These are phyloP conservation scores for Byssothecium circinans DNA, from an alignment of 2,329 filamentous ascomycete species.

Conservation along the genomic window DNA sequence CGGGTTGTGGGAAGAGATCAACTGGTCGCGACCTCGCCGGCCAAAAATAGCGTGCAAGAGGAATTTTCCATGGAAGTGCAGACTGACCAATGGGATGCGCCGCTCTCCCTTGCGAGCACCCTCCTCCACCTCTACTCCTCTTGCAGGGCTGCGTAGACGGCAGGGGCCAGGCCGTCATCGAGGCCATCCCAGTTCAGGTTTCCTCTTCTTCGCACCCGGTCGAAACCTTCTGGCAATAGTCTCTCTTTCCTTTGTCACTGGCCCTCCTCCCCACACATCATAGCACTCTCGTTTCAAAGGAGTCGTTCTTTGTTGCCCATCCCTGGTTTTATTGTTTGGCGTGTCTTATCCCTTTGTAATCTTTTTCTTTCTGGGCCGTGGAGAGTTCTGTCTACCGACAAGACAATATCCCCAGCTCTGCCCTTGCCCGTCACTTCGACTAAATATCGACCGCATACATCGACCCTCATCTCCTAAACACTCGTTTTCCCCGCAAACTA, in stretches of 20 bases:
- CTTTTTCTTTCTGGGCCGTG: neutral
- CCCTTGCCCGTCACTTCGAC: neutral
- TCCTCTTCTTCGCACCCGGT: no score
- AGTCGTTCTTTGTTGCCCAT: no score
- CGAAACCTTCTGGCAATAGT: no score
- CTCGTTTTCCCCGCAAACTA: neutral
- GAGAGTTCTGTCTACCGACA: neutral
- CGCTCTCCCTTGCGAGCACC: neutral
- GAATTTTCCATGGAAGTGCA: neutral
- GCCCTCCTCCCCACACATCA: no score
- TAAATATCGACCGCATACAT: no score
- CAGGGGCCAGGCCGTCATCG: no score
- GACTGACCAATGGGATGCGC: neutral
- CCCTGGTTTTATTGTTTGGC: neutral
- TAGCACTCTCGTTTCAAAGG: no score
- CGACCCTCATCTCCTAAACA: constrained; percentile 3
- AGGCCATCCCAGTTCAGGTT: no score
- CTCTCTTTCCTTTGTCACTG: no score
- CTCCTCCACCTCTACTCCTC: no score
- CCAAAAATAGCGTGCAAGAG: neutral
- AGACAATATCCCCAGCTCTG: neutral
- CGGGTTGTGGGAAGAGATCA: no score
- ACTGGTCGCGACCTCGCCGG: neutral
- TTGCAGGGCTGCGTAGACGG: no score
- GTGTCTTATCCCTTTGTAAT: neutral